Evolutionary conservation across 2,329 filamentous ascomycete species (phyloP).

Genomic region (Ophiosphaerella herpotricha): DNA sequence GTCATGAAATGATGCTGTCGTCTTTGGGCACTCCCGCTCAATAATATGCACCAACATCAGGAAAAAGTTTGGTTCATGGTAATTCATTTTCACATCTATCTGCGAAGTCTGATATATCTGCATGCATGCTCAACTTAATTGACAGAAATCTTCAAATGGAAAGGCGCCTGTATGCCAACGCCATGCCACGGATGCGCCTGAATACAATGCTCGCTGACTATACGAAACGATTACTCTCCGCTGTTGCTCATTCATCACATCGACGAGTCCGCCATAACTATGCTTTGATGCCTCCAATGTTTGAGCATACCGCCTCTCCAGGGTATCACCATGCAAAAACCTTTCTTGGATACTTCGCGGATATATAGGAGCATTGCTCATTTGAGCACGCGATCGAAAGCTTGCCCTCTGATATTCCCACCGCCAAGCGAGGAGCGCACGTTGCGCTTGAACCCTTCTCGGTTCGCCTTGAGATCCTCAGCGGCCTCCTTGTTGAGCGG

Average conservation of each 20-base stretch:
- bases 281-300: not conserved
- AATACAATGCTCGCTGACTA: slow-evolving; percentile 29
- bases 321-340: not conserved
- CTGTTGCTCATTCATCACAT: not conserved
- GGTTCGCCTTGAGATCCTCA: slow-evolving; percentile 82
- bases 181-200: slow-evolving; percentile 36
- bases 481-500: slow-evolving; percentile 99
- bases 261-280: not conserved
- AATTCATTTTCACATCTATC: not conserved
- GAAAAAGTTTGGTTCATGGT: not conserved
- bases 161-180: slow-evolving; percentile 28
- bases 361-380: slow-evolving; percentile 45
- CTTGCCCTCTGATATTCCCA: slow-evolving; percentile 71
- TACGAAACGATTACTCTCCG: slow-evolving; percentile 2
- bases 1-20: not conserved
- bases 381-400: slow-evolving; percentile 79
- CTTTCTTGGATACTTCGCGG: not conserved
- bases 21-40: not conserved
- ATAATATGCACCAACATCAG: not conserved
- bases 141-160: slow-evolving; percentile 6
- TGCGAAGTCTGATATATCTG: not conserved
- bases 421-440: slow-evolving; percentile 84
- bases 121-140: slow-evolving; percentile 5
- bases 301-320: too few species aligned
- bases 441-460: slow-evolving; percentile 90